Evolutionary conservation across 1,284 basidiomycete genomes (phyloP).

Genomic region (Quambalaria eucalypti): DNA sequence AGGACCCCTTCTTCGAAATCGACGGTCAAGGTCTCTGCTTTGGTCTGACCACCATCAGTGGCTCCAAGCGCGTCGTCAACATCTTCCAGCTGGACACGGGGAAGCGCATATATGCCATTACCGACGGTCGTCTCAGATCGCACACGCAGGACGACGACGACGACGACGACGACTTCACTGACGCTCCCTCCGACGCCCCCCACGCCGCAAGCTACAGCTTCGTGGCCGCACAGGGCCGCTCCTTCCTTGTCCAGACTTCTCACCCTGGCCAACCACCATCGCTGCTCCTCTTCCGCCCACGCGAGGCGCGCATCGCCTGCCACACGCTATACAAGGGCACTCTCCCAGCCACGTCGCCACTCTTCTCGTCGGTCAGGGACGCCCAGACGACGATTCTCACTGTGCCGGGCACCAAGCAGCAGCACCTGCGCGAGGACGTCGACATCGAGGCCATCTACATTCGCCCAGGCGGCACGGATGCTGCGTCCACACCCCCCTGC

Average conservation of each 20-base stretch:
- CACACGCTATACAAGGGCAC: too few relatives aligned
- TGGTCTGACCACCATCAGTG: constrained; percentile 54
- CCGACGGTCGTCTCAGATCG: too few relatives aligned
- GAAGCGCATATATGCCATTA: too few relatives aligned
- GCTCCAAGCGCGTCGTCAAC: not conserved
- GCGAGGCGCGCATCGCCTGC: too few relatives aligned
- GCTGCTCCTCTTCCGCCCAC: too few relatives aligned
- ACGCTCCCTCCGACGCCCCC: not conserved
- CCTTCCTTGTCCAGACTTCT: not conserved
- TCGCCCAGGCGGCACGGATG: not conserved
- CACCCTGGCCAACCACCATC: too few relatives aligned
- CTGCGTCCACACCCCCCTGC: constrained; percentile 42
- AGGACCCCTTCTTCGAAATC: constrained; percentile 50
- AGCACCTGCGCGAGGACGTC: too few relatives aligned
- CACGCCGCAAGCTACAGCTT: not conserved
- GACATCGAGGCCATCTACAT: not conserved
- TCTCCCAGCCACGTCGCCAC: too few relatives aligned
- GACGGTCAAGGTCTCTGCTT: constrained; percentile 42
- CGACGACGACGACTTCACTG: too few relatives aligned
- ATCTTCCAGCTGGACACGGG: not conserved
- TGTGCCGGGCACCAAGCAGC: too few relatives aligned
- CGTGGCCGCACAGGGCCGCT: not conserved
- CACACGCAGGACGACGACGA: too few relatives aligned
- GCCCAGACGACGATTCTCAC: not conserved
- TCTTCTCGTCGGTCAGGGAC: not conserved